Evolutionary conservation across 192 early-diverging fungal species (phyloP), one percentile per base, ranked within the genome.

Genomic region (Coemansia sp.): DNA sequence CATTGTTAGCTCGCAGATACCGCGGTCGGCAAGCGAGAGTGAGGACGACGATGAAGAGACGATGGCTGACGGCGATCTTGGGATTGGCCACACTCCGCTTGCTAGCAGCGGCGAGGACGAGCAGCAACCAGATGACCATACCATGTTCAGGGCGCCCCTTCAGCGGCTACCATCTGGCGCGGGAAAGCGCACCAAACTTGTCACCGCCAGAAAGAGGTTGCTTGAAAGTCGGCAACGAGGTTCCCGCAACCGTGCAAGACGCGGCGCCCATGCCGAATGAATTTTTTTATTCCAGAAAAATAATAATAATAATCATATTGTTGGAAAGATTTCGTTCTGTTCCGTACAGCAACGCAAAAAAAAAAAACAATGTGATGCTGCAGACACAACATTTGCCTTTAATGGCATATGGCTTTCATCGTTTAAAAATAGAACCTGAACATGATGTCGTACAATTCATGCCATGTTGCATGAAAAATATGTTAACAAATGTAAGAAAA

Each of bases 1-100:
- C 18, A 80, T 87, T 60, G 85, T 94, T n/a, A 84, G 88, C 30
- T 90, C 92, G 14, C 89, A 90, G 72, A 85, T 90, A 21, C 73
- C 76, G 12, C 58, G 45, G 6, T 66, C 64, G 10, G 69, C 48
- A 23, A 38, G 35, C 39, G 63, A 65, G 53, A n/a, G n/a, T n/a
- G n/a, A n/a, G n/a, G 74, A 70, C n/a, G 64, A 63, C 39, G 39
- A 41, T 6, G 39, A 41, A 14, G 39, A 11, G 66, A 63, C 5
- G 56, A 38, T 41, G 39, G 39, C 7, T 4, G 72, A 71, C 14
- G 67, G 60, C 16, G 38, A 10, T 30, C 44, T 23, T 49, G 62
- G 41, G 8, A 33, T 51, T 51, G 49, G 56, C 11, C 53, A 48
- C 4, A 9, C 14, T 12, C 33, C 26, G 46, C 46, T 46, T 63